These are phyloP conservation scores for Malania oleifera DNA, from an alignment of 164 flowering plant species.

Conservation along the genomic window DNA sequence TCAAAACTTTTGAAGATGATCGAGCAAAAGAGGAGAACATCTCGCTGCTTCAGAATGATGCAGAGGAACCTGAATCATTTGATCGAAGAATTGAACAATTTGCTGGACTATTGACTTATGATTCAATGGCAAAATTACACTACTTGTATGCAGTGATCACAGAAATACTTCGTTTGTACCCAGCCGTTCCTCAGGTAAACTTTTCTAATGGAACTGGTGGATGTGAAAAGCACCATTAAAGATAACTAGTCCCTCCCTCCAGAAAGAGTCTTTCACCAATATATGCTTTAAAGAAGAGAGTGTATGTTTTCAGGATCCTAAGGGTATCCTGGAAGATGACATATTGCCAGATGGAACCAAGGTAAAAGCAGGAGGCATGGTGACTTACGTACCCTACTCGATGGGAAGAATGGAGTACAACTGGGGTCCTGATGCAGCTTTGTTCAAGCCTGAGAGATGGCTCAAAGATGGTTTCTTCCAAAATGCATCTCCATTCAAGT, in stretches of 20 bases:
- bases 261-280: not conserved
- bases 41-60: conserved; percentile 30
- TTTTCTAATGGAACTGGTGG: no score
- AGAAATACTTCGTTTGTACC: conserved; percentile 86
- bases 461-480: conserved; percentile 75
- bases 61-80: conserved; percentile 41
- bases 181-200: conserved; percentile 99
- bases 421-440: conserved; percentile 83
- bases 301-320: conserved; percentile 60
- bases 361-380: conserved; percentile 89
- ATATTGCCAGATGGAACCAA: conserved; percentile 86
- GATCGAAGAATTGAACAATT: conserved; percentile 47
- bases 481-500: conserved; percentile 82
- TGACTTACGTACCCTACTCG: conserved; percentile 89
- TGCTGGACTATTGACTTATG: conserved; percentile 58
- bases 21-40: conserved; percentile 51
- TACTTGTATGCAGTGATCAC: conserved; percentile 85
- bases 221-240: no score
- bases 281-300: not conserved
- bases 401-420: conserved; percentile 97
- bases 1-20: conserved; percentile 51
- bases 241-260: no score
- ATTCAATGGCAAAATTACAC: conserved; percentile 59
- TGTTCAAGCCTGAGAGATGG: conserved; percentile 88
- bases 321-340: conserved; percentile 80